Evolutionary conservation across 140 eudicot genomes (phyloP), one percentile per base, ranked within the genome.

Genomic region (Cichorium intybus): DNA sequence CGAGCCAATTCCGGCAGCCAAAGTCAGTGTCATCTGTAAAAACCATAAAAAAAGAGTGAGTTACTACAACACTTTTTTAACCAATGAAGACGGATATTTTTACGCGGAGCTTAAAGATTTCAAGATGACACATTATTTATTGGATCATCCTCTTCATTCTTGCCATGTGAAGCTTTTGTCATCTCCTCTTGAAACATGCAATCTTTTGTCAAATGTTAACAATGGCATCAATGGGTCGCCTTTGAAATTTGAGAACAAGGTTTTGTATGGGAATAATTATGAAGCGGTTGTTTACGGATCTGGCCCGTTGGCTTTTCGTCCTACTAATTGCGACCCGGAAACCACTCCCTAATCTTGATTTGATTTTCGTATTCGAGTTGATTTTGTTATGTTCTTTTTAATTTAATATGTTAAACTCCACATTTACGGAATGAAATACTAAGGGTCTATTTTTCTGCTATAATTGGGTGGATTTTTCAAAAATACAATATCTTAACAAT

Each of bases 91-190:
- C 6, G 97, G 97, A 0, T 88, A 93, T 64, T 88, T 93, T 68
- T 84, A 93, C 27, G 97, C 90, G 7, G 69, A 81, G 41, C 87
- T 93, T 0, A 71, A 81, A 18, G 92, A 85, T n/a, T 93, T 81
- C 66, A 75, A 67, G 60, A 86, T 86, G 89, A 79, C 78, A 33
- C 81, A 85, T 56, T 70, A 77, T 62, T 58, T 83, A 18, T 72
- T 86, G 65, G 99, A 93, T 69, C 95, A 93, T 82, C 99, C 97
- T 24, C 94, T 93, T 12, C 96, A 88, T 35, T 59, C 99, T 18
- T 93, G 99, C 80, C 76, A 67, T 12, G 99, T 88, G 56, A 93
- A 84, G 57, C 73, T 93, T 18, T 95, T 93, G 15, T 77, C 93
- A n/a, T 92, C 97, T 22, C 95, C 99, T 23, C 81, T 75, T 16